These are phyloP conservation scores for Linnemannia exigua DNA, from an alignment of 192 early-diverging fungal genomes.

Conservation along the genomic window DNA sequence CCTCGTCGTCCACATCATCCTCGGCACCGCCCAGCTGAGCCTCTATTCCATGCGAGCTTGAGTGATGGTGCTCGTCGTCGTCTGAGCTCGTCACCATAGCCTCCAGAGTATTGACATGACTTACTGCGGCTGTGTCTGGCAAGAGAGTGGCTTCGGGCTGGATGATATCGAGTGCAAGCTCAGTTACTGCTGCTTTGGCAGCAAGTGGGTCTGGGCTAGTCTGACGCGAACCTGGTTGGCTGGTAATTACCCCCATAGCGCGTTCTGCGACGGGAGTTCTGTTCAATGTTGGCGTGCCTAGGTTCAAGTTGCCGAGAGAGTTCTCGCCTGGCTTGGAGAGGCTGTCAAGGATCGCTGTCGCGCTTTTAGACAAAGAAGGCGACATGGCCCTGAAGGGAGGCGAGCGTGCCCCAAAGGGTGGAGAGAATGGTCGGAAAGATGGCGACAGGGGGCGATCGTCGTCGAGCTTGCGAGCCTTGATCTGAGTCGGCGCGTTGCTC, in stretches of 20 bases:
- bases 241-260: conserved; percentile 51
- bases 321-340: conserved; percentile 48
- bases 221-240: conserved; percentile 34
- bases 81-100: conserved; percentile 3
- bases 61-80: conserved; percentile 2
- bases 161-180: background rate
- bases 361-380: conserved; percentile 21
- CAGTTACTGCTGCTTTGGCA: background rate
- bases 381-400: background rate
- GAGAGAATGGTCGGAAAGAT: conserved; percentile 5
- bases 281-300: conserved; percentile 30
- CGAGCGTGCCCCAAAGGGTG: conserved; percentile 1
- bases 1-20: conserved; percentile 1
- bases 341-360: conserved; percentile 41
- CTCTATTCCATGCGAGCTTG: background rate
- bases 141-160: background rate
- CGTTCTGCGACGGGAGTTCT: conserved; percentile 30
- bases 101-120: background rate
- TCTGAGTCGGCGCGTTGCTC: conserved; percentile 13
- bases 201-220: conserved; percentile 32
- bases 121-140: background rate
- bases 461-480: conserved; percentile 40
- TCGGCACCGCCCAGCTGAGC: background rate
- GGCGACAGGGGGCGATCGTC: conserved; percentile 29
- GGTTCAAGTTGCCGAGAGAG: conserved; percentile 35